Evolutionary conservation across 2,329 filamentous ascomycete genomes (phyloP), one percentile per base, ranked within the genome.

Genomic region (Hypomyces perniciosus): DNA sequence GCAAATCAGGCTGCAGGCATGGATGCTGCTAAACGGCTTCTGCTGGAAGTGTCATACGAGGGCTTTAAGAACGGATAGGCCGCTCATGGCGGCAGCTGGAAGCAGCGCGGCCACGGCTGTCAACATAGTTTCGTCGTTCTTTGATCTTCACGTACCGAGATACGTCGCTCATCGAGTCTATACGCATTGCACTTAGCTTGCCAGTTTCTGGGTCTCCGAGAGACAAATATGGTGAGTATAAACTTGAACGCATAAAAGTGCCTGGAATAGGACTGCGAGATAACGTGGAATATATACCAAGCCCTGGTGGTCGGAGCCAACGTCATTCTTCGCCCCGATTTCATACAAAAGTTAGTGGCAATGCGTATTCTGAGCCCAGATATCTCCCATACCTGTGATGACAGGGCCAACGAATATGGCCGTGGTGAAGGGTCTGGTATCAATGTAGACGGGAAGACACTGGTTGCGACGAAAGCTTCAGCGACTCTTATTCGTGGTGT

Each of bases 371-470:
- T 38, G n/a, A 38, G 8, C 35, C 35, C 35, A 20, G 35, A 38
- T 38, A 38, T 38, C 10, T 38, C 35, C 35, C 8, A 38, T 8
- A 38, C 62, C 12, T 75, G 70, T 53, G 75, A 77, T 48, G 53
- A 61, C 9, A 56, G 61, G 27, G 76, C 72, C 4, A 65, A 74
- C 56, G 77, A 76, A 2, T 80, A 78, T 54, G 73, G 65, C 1
- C 64, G 74, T 34, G 76, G 73, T 4, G 76, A 79, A 55, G 76
- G 74, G 1, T 68, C 62, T 2, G 62, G 67, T 12, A n/a, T 20
- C 35, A 38, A 38, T 20, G 35, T 38, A 12, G 35, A 38, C 35
- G 35, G 35, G 12, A 38, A 38, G 35, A 38, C 35, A 38, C 35
- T 20, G 10, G 51, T 78, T 4, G 54, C 76, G 2, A 53, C 79